Evolutionary conservation across 2,329 filamentous ascomycete genomes (phyloP).

Genomic region (Xylariaceae sp.): DNA sequence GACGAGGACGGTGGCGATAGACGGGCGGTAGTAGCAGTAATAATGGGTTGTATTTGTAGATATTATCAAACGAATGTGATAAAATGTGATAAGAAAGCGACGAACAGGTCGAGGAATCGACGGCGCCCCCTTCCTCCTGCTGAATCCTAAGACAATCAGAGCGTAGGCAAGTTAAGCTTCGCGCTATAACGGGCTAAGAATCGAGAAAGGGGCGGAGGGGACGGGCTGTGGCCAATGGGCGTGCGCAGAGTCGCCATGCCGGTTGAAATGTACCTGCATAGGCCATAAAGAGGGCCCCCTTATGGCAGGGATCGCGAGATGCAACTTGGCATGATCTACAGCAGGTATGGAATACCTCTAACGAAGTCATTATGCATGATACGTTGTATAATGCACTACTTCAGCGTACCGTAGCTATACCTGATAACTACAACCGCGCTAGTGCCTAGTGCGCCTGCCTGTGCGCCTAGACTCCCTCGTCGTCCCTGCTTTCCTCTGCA

Average conservation of each 20-base stretch:
- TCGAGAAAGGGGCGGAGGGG: neutral
- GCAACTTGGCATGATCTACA: neutral
- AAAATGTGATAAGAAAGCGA: slow-evolving; percentile 10
- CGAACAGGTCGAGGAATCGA: slow-evolving; percentile 13
- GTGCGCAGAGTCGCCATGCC: neutral
- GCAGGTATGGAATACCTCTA: no score
- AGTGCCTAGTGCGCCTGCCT: no score
- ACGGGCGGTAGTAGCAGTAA: neutral
- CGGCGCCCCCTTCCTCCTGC: neutral
- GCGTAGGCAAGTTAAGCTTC: neutral
- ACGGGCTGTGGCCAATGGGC: neutral
- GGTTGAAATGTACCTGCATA: neutral
- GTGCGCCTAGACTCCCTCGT: no score
- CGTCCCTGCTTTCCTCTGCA: no score
- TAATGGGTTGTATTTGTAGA: neutral
- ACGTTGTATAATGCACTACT: no score
- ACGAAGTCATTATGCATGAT: no score
- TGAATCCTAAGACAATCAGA: neutral
- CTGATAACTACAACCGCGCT: no score
- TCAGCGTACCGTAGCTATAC: no score
- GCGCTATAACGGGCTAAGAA: neutral
- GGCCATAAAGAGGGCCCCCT: neutral
- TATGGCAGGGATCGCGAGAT: neutral
- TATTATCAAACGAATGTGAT: slow-evolving; percentile 13
- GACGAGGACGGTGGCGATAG: slow-evolving; percentile 4